Base-by-base conservation (phyloP, 2,329 filamentous ascomycete species). In the Aciculosporium take region DNA sequence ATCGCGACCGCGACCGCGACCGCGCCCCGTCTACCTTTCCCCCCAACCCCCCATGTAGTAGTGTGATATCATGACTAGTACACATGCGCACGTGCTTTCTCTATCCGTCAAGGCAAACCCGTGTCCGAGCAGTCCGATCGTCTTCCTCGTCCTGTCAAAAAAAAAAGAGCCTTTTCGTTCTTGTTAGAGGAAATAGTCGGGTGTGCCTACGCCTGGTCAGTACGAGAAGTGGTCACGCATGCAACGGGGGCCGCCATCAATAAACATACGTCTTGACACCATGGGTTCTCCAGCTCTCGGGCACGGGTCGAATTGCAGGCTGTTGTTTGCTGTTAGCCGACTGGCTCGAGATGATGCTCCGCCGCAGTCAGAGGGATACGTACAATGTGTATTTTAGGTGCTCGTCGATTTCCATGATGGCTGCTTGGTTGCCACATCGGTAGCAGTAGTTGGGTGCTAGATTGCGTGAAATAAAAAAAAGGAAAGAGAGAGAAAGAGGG, bases 391-490 rank as follows among this genome's bases (percentile, higher is more conserved):
- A 98, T 72, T 98, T 96, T 60, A 98, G 69, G 63, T 96, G 88
- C 68, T 98, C 91, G 52, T 96, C 91, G 63, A 98, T 98, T 67
- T 96, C 91, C 91, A 98, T 98, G 63, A 98, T 96, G n/a, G 91
- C 91, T 43, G 91, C 91, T 66, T 96, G 91, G 66, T 98, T 98
- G 59, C 91, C 91, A 60, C 91, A 98, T 62, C 91, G 79, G 73
- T 98, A 96, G 71, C 89, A 98, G 72, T 98, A 98, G 64, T 89
- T 89, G 48, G 84, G 84, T 41, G 84, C 84, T 79, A 56, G n/a
- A n/a, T n/a, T n/a, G n/a, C n/a, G n/a, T n/a, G n/a, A n/a, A n/a
- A n/a, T n/a, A n/a, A n/a, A n/a, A n/a, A n/a, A n/a, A n/a, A n/a
- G n/a, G n/a, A n/a, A n/a, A n/a, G n/a, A n/a, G n/a, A n/a, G n/a